Base-by-base conservation (phyloP, 257 asterid species). In the Thymus quinquecostatus region DNA sequence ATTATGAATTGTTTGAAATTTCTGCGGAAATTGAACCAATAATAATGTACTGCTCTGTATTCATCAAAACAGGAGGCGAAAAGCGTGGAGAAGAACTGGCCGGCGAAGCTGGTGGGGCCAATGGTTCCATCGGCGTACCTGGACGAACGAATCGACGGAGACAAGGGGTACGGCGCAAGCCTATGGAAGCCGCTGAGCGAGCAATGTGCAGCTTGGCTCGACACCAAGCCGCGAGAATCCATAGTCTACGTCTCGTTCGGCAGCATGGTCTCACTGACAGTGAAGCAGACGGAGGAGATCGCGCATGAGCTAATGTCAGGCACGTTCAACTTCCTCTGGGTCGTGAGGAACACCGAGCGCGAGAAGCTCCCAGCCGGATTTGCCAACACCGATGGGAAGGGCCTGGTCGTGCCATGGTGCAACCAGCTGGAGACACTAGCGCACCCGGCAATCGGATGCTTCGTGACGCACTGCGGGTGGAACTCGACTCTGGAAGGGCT, bases 391-490 rank as follows among this genome's bases (percentile, higher is more conserved):
- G 11, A 50, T 6, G 86, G 71, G 0, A 79, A 76, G 60, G 92
- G 92, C 0, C 66, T 87, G 34, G 64, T 89, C n/a, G 87, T 89
- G 32, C 56, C 92, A 2, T 89, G 95, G 96, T 87, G 95, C 73
- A 86, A 87, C 28, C 96, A 89, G 41, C 88, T 89, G 1, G 95
- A 87, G 75, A 64, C 69, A 66, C 66, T 89, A 58, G 78, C 84
- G 1, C 83, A 89, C 8, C 86, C 77, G 0, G 85, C 89, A 3
- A 41, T 87, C 0, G 90, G 96, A 2, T 87, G 92, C 28, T 89
- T 89, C 6, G 83, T 89, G 40, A 89, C 91, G 10, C 96, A 89
- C 50, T 89, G 92, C 5, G 91, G 92, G 11, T 86, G 92, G 88
- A 88, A 86, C 77, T 88, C 90, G 30, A 86, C 90, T 1, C 77